A percentile compares a stretch with the other conserved stretches of the same genome.
Conservation (phyloP, 768 basidiomycete species). For the Candolleomyces eurysporus region DNA sequence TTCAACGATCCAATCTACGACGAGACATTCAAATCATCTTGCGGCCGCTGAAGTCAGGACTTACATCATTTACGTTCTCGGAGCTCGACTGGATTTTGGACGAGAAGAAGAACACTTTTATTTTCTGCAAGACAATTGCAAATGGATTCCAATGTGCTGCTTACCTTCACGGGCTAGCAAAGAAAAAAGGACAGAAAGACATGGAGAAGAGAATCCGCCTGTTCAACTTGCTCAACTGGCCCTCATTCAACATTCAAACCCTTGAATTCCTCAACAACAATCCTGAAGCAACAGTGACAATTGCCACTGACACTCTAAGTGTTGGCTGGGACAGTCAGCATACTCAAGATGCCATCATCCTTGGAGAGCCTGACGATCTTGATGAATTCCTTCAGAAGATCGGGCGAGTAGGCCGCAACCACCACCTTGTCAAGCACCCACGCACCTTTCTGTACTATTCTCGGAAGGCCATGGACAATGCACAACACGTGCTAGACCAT, state of each 20-base stretch:
- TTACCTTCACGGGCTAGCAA: slow-evolving; percentile 17
- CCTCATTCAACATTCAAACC: slow-evolving; percentile 7
- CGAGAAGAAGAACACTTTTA: slow-evolving; percentile 16
- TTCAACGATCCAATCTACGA: slow-evolving; percentile 22
- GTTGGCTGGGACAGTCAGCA: slow-evolving; percentile 17
- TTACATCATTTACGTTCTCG: slow-evolving; percentile 16
- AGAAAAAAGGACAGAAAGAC: neutral
- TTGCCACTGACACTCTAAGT: slow-evolving; percentile 16
- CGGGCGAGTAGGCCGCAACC: slow-evolving; percentile 5
- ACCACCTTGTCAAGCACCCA: neutral
- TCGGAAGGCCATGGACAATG: neutral
- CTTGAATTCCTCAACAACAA: slow-evolving; percentile 15
- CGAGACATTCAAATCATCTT: slow-evolving; percentile 23
- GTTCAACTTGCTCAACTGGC: slow-evolving; percentile 14
- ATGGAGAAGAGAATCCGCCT: slow-evolving; percentile 10
- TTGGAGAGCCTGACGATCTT: slow-evolving; percentile 13
- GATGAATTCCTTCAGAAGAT: slow-evolving; percentile 16
- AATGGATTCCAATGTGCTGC: slow-evolving; percentile 18
- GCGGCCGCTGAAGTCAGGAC: slow-evolving; percentile 14
- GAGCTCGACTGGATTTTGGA: slow-evolving; percentile 25
- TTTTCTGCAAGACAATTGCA: slow-evolving; percentile 24
- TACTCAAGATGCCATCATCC: slow-evolving; percentile 12
- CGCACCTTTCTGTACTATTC: neutral
- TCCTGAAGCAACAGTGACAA: slow-evolving; percentile 4
- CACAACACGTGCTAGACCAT: too few relatives aligned